Evolutionary conservation across 1,139 yeast genomes (phyloP), one percentile per base, ranked within the genome.

Genomic region (Suhomyces wounanorum): DNA sequence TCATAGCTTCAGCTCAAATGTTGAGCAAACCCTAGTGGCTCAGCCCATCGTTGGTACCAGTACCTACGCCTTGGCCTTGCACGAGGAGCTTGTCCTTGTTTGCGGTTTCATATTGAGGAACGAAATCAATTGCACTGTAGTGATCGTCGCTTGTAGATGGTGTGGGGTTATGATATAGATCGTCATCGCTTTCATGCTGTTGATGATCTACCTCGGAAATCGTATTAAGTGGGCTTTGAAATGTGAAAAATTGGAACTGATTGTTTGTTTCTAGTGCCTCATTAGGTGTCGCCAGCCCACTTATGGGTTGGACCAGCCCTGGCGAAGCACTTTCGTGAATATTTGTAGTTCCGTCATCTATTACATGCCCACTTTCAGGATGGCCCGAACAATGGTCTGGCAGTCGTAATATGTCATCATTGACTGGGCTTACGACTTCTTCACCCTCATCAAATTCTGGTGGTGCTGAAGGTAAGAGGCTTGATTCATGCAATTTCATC

Each of bases 401-500:
- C 47, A 46, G 48, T 11, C 46, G 43, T 23, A 56, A 40, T 23
- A 57, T 54, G 36, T 55, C 52, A 11, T 49, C 52, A 30, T 43
- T 54, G 17, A 55, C 52, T 11, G 60, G 59, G 35, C 59, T 55
- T n/a, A 58, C 43, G 10, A 45, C 47, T 4, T 49, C 50, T 1
- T 56, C 64, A 16, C 62, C 69, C 13, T 57, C 63, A 28, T 64
- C 69, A 8, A 60, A 57, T 11, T 62, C 62, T 3, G 70, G 77
- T 0, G 89, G 89, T 37, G 79, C 84, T 0, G 89, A 83, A 0
- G 91, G 90, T 36, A 84, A 61, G 40, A 85, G 69, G 13, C 86
- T 77, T 33, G 77, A 75, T 60, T 84, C 90, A 52, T 76, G 76
- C 16, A 75, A 70, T 52, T 78, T 70, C 60, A 84, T 66, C 25